Evolutionary conservation across 2,329 filamentous ascomycete genomes (phyloP), one percentile per base, ranked within the genome.

Genomic region (Colletotrichum tropicale): DNA sequence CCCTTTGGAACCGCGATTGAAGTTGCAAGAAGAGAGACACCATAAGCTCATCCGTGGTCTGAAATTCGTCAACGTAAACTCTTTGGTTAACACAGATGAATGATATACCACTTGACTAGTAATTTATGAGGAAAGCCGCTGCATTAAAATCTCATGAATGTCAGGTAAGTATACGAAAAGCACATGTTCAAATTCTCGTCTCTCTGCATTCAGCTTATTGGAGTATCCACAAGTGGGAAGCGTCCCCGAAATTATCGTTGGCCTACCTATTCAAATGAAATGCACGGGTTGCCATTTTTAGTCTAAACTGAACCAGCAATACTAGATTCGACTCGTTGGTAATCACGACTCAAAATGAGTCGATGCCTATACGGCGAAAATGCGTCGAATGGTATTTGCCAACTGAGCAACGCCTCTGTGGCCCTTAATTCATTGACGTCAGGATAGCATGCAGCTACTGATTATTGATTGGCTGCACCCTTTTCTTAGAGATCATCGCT

Each of bases 211-310:
- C n/a, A n/a, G n/a, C n/a, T n/a, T n/a, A n/a, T n/a, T n/a, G n/a
- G n/a, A n/a, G n/a, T n/a, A n/a, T n/a, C n/a, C n/a, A n/a, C n/a
- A n/a, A n/a, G n/a, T n/a, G n/a, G n/a, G n/a, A n/a, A n/a, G n/a
- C n/a, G n/a, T n/a, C n/a, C n/a, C n/a, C n/a, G n/a, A n/a, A n/a
- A n/a, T n/a, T n/a, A n/a, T n/a, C n/a, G n/a, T n/a, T n/a, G n/a
- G n/a, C n/a, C n/a, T n/a, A n/a, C 18, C 9, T n/a, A 21, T 21
- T 52, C n/a, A 13, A 52, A 21, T 0, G 6, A 52, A 21, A 21
- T 2, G 0, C 1, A 21, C 1, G 6, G n/a, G 0, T 52, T 52
- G 43, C 18, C 4, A 1, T 13, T 13, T 1, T 13, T 52, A n/a
- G 43, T 13, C 10, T 13, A 21, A 52, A 52, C n/a, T 8, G 43